These are phyloP conservation scores for Suillus fuscotomentosus DNA, from an alignment of 768 basidiomycete genomes.

Conservation along the genomic window DNA sequence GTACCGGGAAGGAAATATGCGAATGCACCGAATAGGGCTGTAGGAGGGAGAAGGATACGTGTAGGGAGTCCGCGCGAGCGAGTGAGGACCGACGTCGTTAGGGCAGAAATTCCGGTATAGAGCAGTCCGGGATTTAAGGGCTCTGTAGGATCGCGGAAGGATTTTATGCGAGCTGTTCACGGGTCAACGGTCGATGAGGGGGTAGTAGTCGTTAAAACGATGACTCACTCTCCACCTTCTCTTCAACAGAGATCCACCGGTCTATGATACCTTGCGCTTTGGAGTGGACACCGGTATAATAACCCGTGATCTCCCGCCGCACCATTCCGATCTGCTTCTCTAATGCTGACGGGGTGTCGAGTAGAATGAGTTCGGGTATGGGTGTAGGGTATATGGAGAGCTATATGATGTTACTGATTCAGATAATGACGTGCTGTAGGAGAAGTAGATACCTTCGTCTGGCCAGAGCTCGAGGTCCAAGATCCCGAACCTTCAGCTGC, in stretches of 20 bases:
- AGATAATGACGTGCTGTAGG: background rate
- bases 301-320: constrained; percentile 56
- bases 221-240: constrained; percentile 80
- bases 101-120: constrained; percentile 85
- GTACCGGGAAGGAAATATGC: constrained; percentile 89
- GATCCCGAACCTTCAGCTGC: background rate
- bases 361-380: constrained; percentile 62
- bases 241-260: constrained; percentile 84
- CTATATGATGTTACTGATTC: background rate
- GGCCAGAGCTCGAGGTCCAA: background rate
- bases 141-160: constrained; percentile 78
- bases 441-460: background rate
- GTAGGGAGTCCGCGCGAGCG: constrained; percentile 71
- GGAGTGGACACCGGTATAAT: constrained; percentile 56
- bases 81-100: constrained; percentile 84
- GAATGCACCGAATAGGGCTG: constrained; percentile 66
- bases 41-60: constrained; percentile 74
- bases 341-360: constrained; percentile 72
- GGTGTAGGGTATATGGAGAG: constrained; percentile 70
- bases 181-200: background rate
- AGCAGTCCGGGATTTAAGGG: constrained; percentile 85
- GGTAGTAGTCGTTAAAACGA: background rate
- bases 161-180: constrained; percentile 70
- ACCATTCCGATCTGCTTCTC: constrained; percentile 74
- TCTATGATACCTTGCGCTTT: constrained; percentile 72